Evolutionary conservation across 2,329 filamentous ascomycete species (phyloP), one percentile per base, ranked within the genome.

Genomic region (Pyrenochaeta sp.): DNA sequence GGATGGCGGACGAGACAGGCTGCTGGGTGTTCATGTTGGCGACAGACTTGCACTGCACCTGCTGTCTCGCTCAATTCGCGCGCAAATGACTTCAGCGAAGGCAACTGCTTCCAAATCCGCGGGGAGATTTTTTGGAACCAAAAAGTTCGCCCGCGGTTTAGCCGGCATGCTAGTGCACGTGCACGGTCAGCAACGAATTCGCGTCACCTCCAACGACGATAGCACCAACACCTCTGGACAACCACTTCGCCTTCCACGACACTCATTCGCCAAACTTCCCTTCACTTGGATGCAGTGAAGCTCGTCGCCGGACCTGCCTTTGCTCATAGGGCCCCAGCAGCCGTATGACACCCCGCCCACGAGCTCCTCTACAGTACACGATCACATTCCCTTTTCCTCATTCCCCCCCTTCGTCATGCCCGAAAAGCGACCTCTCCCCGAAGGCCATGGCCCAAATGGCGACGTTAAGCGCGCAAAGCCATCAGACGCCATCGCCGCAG

Each of bases 1-100:
- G 87, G 72, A 99, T 90, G 75, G 89, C 85, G 72, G 93, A 96
- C 65, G 91, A 85, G 62, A 97, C 86, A 44, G 95, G 93, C 74
- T 93, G 91, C 12, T 82, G 82, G 52, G 79, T 78, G 61, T 84
- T 84, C 78, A 80, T 80, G 44, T 43, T 58, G 61, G 58, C 55
- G 32, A 51, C 52, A 42, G 32, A 37, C 49, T 15, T 50, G 51
- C 15, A 39, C 34, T 61, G 63, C 67, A 60, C 59, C 61, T 64
- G 42, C 56, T 34, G 24, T 63, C 34, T 52, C 24, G 45, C 58
- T 47, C 54, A 58, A 57, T 42, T 61, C 42, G 54, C 58, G 62
- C 54, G 56, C 60, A 59, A 59, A 59, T 53, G 59, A 58, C 53
- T 58, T 56, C 46, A 49, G 48, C 49, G 50, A 40, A 47, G 42